These are phyloP conservation scores for Coprinopsis cinerea DNA, from an alignment of 768 basidiomycete genomes.

Conservation along the genomic window DNA sequence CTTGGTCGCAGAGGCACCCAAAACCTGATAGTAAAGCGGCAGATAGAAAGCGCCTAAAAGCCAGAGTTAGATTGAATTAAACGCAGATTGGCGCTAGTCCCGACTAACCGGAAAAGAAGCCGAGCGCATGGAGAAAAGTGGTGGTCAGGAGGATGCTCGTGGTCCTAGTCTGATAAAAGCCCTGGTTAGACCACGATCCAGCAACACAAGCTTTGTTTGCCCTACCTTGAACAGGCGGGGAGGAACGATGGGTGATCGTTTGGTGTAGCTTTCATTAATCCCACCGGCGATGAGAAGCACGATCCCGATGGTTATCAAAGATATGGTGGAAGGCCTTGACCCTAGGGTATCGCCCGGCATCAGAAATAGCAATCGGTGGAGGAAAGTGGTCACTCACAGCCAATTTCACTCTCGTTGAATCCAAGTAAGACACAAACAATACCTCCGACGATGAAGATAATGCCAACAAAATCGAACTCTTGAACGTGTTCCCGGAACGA, in stretches of 20 bases:
- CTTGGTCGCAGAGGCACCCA: constrained; percentile 67
- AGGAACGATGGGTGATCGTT: constrained; percentile 64
- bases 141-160: constrained; percentile 54
- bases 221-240: constrained; percentile 66
- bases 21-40: constrained; percentile 73
- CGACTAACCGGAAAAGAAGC: constrained; percentile 49
- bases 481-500: constrained; percentile 50
- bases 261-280: constrained; percentile 58
- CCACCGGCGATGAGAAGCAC: constrained; percentile 44
- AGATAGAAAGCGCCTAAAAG: constrained; percentile 63
- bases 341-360: constrained; percentile 34
- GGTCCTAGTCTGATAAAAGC: constrained; percentile 78
- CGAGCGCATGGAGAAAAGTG: constrained; percentile 56
- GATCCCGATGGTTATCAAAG: constrained; percentile 54
- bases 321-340: constrained; percentile 54
- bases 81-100: neutral
- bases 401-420: constrained; percentile 62
- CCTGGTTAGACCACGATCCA: neutral
- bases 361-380: neutral
- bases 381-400: constrained; percentile 40
- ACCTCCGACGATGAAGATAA: constrained; percentile 55
- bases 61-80: too few relatives aligned
- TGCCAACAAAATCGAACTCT: constrained; percentile 70
- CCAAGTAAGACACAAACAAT: constrained; percentile 68
- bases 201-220: neutral